Evolutionary conservation across 192 early-diverging fungal genomes (phyloP).

Genomic region (Backusella tuberculispora): DNA sequence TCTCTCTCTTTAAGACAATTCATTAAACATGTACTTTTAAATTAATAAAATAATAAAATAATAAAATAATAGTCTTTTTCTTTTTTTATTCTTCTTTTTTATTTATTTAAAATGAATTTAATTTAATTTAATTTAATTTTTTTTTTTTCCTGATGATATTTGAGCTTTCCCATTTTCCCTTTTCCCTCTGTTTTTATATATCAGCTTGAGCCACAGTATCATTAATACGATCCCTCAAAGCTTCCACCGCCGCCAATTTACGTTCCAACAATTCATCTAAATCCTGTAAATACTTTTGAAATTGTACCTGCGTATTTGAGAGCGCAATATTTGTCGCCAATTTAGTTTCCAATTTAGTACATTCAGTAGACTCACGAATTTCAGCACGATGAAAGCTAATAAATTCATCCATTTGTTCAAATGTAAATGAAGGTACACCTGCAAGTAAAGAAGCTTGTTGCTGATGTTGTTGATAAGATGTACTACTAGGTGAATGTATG

Average conservation of each 20-base stretch:
- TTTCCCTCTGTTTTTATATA: neutral
- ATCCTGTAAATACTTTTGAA: conserved; percentile 37
- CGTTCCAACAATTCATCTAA: conserved; percentile 42
- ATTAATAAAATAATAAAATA: no score
- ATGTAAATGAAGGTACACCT: conserved; percentile 23
- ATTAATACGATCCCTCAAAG: conserved; percentile 32
- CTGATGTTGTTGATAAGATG: neutral
- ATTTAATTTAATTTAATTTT: neutral
- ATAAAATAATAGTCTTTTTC: no score
- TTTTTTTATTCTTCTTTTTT: no score
- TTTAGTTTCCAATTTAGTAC: conserved; percentile 69
- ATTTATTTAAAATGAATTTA: no score
- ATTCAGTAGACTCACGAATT: conserved; percentile 64
- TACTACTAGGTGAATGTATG: neutral
- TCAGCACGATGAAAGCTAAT: conserved; percentile 67
- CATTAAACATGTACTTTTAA: no score
- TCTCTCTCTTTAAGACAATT: no score
- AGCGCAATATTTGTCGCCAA: conserved; percentile 62
- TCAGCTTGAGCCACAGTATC: conserved; percentile 33
- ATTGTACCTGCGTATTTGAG: conserved; percentile 18
- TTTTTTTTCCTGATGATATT: no score
- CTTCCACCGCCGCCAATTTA: conserved; percentile 40
- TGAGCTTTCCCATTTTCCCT: neutral
- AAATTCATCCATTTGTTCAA: conserved; percentile 61
- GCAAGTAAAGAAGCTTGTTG: conserved; percentile 4